These are phyloP conservation scores for Verticillium alfalfae DNA, from an alignment of 2,329 filamentous ascomycete genomes.

Conservation along the genomic window DNA sequence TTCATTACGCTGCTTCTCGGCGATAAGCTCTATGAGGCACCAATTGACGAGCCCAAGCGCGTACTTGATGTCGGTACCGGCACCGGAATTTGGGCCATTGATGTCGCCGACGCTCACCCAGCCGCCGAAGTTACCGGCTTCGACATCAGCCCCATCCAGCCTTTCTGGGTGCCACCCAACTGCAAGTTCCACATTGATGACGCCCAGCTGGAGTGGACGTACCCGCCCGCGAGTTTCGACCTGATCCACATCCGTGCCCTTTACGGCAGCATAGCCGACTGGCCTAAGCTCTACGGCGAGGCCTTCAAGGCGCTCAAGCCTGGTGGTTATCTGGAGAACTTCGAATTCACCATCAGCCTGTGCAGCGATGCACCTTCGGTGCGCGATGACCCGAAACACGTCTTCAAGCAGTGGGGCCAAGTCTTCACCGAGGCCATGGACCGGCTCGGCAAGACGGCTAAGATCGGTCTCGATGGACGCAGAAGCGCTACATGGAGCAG, in stretches of 20 bases:
- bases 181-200: constrained; percentile 29
- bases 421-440: constrained; percentile 16
- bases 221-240: constrained; percentile 42
- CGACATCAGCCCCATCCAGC: constrained; percentile 52
- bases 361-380: constrained; percentile 15
- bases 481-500: constrained; percentile 12
- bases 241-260: constrained; percentile 56
- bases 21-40: constrained; percentile 6
- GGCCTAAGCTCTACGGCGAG: constrained; percentile 44
- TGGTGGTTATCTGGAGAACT: constrained; percentile 39
- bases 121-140: constrained; percentile 39
- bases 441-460: constrained; percentile 13
- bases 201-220: constrained; percentile 36
- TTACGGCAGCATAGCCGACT: constrained; percentile 51
- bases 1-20: constrained; percentile 15
- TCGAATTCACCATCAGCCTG: constrained; percentile 18
- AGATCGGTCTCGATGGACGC: constrained; percentile 11
- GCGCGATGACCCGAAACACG: constrained; percentile 15
- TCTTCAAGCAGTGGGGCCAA: constrained; percentile 18
- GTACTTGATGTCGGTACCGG: constrained; percentile 46
- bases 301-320: constrained; percentile 48
- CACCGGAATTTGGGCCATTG: constrained; percentile 52
- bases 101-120: constrained; percentile 37
- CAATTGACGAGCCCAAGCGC: background rate
- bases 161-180: constrained; percentile 39